Evolutionary conservation across 1,139 yeast species (phyloP).

Genomic region (Blastobotrys elegans): DNA sequence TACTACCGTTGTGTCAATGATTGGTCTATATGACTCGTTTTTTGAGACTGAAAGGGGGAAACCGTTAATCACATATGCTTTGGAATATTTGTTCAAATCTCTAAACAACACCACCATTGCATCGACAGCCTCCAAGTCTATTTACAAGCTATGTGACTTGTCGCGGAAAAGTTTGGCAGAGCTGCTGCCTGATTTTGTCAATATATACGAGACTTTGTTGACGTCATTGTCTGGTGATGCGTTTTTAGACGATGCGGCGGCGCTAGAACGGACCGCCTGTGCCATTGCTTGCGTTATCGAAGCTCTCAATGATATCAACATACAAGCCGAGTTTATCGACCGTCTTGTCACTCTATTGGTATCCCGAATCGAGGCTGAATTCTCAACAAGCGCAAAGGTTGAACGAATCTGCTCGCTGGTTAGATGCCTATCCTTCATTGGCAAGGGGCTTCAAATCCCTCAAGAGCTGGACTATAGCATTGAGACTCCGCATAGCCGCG

Average conservation of each 20-base stretch:
- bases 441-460: constrained; percentile 50
- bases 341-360: constrained; percentile 26
- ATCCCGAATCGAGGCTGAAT: constrained; percentile 17
- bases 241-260: constrained; percentile 22
- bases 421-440: constrained; percentile 59
- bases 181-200: constrained; percentile 31
- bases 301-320: constrained; percentile 25
- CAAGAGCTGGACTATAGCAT: constrained; percentile 31
- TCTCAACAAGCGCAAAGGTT: constrained; percentile 7
- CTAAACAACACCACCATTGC: constrained; percentile 28
- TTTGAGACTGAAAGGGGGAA: constrained; percentile 31
- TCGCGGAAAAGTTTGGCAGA: constrained; percentile 29
- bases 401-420: constrained; percentile 43
- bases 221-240: constrained; percentile 15
- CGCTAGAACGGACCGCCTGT: constrained; percentile 36
- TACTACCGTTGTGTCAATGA: constrained; percentile 34
- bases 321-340: constrained; percentile 24
- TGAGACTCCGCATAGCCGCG: constrained; percentile 13
- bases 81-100: constrained; percentile 35
- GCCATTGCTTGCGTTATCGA: constrained; percentile 36
- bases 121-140: constrained; percentile 35
- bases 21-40: constrained; percentile 35
- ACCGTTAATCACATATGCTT: constrained; percentile 29
- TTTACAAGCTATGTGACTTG: constrained; percentile 35
- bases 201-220: constrained; percentile 28